A percentile compares a stretch with the other conserved stretches of the same genome.
phyloP scores from a whole-genome alignment of 2,329 filamentous ascomycete species.

The Chaetomium sp. region DNA sequence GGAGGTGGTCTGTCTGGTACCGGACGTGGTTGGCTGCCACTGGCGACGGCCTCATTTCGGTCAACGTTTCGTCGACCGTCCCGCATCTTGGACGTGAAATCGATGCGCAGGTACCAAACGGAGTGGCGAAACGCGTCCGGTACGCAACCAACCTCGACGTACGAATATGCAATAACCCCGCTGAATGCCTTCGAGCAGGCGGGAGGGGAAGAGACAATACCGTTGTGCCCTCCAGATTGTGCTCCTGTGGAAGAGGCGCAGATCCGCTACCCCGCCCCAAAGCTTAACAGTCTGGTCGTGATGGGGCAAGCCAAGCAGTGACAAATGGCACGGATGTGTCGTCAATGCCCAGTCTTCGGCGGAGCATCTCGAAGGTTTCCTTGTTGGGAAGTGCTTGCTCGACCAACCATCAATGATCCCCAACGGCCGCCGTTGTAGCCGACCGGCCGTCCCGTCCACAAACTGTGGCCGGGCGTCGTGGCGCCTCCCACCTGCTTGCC shows the following conservation, averaged over 20 bases:
- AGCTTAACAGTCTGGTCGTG: conserved; percentile 11
- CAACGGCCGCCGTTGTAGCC: conserved; percentile 7
- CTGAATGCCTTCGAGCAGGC: neutral
- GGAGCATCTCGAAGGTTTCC: conserved; percentile 35
- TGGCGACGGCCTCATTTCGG: conserved; percentile 33
- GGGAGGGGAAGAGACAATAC: neutral
- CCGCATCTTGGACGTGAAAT: neutral
- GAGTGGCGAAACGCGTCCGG: neutral
- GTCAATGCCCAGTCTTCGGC: conserved; percentile 25
- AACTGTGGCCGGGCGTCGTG: conserved; percentile 11
- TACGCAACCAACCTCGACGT: neutral
- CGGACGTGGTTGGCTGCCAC: conserved; percentile 29
- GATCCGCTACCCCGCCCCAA: conserved; percentile 10
- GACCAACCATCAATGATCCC: conserved; percentile 10
- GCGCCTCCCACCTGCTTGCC: neutral
- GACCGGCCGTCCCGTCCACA: neutral
- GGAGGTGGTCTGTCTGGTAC: conserved; percentile 13
- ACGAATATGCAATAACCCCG: conserved; percentile 15
- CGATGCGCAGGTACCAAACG: neutral
- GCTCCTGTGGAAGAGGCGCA: neutral
- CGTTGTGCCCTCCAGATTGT: neutral
- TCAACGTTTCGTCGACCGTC: conserved; percentile 15
- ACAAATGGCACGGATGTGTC: conserved; percentile 16
- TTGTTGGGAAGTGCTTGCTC: conserved; percentile 27
- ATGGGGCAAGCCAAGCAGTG: neutral